Conservation (phyloP, 164 flowering plant genomes). For the Vitis cinerea region DNA sequence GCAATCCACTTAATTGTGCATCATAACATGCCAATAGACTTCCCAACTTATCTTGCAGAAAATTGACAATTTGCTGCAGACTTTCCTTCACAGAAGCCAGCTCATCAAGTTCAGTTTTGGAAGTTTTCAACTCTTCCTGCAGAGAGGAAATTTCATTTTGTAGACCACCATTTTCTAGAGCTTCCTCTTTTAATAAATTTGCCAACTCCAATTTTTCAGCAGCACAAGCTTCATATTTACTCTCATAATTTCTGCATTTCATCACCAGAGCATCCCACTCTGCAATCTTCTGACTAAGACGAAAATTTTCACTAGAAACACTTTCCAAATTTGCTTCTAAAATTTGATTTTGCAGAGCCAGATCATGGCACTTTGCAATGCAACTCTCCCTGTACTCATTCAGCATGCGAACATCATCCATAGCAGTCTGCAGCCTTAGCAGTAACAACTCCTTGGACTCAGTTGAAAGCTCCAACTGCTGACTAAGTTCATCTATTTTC, state of each 20-base stretch:
- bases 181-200: conserved; percentile 41
- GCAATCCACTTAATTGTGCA: conserved; percentile 20
- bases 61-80: conserved; percentile 41
- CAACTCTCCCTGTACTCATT: conserved; percentile 44
- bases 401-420: conserved; percentile 47
- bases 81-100: conserved; percentile 33
- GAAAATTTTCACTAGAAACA: conserved; percentile 47
- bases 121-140: conserved; percentile 44
- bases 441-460: conserved; percentile 51
- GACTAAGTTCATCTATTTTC: conserved; percentile 35
- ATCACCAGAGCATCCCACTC: conserved; percentile 46
- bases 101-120: conserved; percentile 37
- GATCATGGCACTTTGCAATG: conserved; percentile 43
- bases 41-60: conserved; percentile 44
- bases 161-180: conserved; percentile 38
- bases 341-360: conserved; percentile 46
- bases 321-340: conserved; percentile 53
- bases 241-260: conserved; percentile 44
- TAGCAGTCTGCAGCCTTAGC: conserved; percentile 57
- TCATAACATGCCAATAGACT: conserved; percentile 35
- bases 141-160: conserved; percentile 38
- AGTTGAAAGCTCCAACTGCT: conserved; percentile 50
- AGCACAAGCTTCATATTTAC: conserved; percentile 48
- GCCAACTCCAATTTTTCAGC: conserved; percentile 50
- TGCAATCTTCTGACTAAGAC: conserved; percentile 45